Evolutionary conservation across 495 filamentous ascomycete genomes (phyloP).

Genomic region (Lasiosphaeria hispida): DNA sequence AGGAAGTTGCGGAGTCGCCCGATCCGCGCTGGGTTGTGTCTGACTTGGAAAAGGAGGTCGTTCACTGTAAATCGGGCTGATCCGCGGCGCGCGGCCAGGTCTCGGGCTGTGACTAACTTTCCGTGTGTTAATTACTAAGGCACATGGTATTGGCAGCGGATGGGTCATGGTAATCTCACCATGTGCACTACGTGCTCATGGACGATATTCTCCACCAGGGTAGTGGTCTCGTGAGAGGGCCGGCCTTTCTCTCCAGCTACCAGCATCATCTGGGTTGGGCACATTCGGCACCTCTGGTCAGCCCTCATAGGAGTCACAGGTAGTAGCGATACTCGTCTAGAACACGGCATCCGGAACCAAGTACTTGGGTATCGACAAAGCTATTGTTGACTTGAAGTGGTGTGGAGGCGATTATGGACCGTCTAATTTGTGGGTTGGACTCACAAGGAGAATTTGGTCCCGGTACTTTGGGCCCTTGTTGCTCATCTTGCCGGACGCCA

Average conservation of each 20-base stretch:
- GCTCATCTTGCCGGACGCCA: neutral
- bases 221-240: neutral
- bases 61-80: neutral
- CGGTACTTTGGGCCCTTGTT: neutral
- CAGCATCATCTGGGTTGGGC: slow-evolving; percentile 1
- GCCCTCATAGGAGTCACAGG: too few relatives aligned
- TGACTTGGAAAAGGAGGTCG: slow-evolving; percentile 12
- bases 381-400: too few relatives aligned
- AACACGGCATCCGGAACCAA: too few relatives aligned
- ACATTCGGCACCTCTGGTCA: too few relatives aligned
- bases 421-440: neutral
- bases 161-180: neutral
- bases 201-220: slow-evolving; percentile 4
- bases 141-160: neutral
- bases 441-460: neutral
- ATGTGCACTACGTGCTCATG: slow-evolving; percentile 1
- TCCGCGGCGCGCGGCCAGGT: slow-evolving; percentile 7
- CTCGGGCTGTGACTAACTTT: slow-evolving; percentile 5
- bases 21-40: neutral
- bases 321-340: too few relatives aligned
- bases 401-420: too few relatives aligned
- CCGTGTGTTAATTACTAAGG: neutral
- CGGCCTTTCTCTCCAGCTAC: slow-evolving; percentile 1
- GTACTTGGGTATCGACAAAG: too few relatives aligned
- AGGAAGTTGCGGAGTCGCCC: slow-evolving; percentile 4